Conservation (phyloP, 2,329 filamentous ascomycete species). For the Venturiaceae sp. region DNA sequence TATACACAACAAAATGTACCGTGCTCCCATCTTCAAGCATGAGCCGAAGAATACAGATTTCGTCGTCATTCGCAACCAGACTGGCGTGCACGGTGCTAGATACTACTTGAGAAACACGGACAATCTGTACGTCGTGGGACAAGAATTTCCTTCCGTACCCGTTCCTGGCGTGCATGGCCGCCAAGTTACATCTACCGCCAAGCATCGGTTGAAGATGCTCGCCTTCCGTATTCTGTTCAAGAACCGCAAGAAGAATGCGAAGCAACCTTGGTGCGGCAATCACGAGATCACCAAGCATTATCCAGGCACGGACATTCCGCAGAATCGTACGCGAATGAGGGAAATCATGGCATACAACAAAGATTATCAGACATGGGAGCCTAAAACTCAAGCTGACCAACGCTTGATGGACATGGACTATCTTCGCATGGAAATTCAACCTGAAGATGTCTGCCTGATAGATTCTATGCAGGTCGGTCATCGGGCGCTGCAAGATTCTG, state of each 20-base stretch:
- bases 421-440: slow-evolving; percentile 81
- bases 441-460: slow-evolving; percentile 87
- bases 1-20: slow-evolving; percentile 90
- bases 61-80: slow-evolving; percentile 72
- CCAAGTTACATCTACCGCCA: slow-evolving; percentile 93
- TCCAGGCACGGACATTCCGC: slow-evolving; percentile 84
- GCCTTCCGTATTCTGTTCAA: slow-evolving; percentile 81
- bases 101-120: slow-evolving; percentile 87
- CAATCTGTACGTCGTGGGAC: slow-evolving; percentile 82
- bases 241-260: slow-evolving; percentile 58
- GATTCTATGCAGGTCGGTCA: slow-evolving; percentile 96
- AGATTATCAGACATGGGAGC: slow-evolving; percentile 70
- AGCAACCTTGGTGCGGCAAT: slow-evolving; percentile 74
- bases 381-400: slow-evolving; percentile 53
- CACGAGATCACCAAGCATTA: slow-evolving; percentile 57
- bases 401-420: slow-evolving; percentile 68
- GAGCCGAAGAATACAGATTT: slow-evolving; percentile 72
- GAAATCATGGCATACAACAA: slow-evolving; percentile 92
- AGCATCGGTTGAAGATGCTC: slow-evolving; percentile 94
- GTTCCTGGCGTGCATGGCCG: slow-evolving; percentile 89
- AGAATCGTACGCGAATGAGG: slow-evolving; percentile 93
- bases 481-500: slow-evolving; percentile 83
- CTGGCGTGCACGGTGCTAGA: slow-evolving; percentile 63
- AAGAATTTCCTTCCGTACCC: slow-evolving; percentile 85
- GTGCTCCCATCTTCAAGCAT: slow-evolving; percentile 89